Evolutionary conservation across 2,329 filamentous ascomycete genomes (phyloP).

Genomic region (Claviceps fusiformis): DNA sequence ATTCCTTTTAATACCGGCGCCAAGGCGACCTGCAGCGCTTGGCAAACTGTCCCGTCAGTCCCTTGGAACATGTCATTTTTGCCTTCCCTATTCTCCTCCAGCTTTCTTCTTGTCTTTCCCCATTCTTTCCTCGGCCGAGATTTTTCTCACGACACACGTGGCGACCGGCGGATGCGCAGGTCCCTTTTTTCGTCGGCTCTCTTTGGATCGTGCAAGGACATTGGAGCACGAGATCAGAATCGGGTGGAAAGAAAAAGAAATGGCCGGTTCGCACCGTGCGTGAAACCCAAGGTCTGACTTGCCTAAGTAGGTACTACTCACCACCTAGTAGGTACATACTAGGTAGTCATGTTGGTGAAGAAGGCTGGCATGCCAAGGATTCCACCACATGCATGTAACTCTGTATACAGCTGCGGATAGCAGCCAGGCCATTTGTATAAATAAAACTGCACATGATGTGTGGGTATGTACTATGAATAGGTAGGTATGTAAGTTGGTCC

Average conservation of each 20-base stretch:
- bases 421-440: neutral
- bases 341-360: too few species aligned
- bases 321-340: too few species aligned
- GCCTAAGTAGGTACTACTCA: too few species aligned
- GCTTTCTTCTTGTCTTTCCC: neutral
- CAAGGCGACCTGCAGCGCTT: too few species aligned
- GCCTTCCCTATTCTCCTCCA: too few species aligned
- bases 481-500: too few species aligned
- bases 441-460: neutral
- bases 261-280: neutral
- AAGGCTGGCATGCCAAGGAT: neutral
- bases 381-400: neutral
- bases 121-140: neutral
- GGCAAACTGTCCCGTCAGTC: too few species aligned
- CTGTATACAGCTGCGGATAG: neutral
- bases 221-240: neutral
- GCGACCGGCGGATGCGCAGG: neutral
- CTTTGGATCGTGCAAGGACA: neutral
- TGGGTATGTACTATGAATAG: neutral
- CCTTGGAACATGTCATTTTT: too few species aligned
- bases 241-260: too few species aligned
- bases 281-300: too few species aligned
- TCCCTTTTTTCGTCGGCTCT: neutral
- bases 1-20: too few species aligned
- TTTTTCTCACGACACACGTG: slow-evolving; percentile 3